Conservation (phyloP, 2,329 filamentous ascomycete genomes). For the Westerdykella ornata region DNA sequence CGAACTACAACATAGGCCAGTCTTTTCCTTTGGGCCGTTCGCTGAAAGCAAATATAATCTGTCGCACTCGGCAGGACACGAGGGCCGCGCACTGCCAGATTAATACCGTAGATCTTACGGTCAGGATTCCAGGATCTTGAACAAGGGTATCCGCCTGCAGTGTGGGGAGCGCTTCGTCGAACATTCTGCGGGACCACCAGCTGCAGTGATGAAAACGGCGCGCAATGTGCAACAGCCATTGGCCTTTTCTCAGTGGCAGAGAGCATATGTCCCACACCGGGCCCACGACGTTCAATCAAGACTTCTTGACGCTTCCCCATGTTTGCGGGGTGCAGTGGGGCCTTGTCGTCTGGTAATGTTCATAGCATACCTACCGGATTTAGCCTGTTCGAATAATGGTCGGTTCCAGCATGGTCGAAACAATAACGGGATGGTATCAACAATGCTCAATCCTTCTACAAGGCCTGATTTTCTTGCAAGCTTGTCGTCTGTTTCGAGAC, state of each 20-base stretch:
- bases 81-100: slow-evolving; percentile 4
- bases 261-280: slow-evolving; percentile 11
- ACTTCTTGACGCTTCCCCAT: slow-evolving; percentile 14
- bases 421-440: slow-evolving; percentile 18
- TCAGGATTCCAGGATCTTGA: slow-evolving; percentile 7
- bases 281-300: slow-evolving; percentile 12
- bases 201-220: background rate
- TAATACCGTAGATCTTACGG: slow-evolving; percentile 9
- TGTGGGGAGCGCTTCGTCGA: slow-evolving; percentile 10
- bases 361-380: slow-evolving; percentile 21
- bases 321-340: slow-evolving; percentile 22
- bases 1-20: slow-evolving; percentile 7
- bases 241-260: slow-evolving; percentile 1
- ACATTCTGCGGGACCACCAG: slow-evolving; percentile 7
- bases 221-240: slow-evolving; percentile 4
- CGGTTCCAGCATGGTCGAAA: slow-evolving; percentile 3
- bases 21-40: slow-evolving; percentile 24
- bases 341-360: slow-evolving; percentile 7
- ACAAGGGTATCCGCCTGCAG: slow-evolving; percentile 2
- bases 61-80: slow-evolving; percentile 12
- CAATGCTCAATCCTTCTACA: no score
- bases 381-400: slow-evolving; percentile 28
- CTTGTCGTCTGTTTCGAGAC: no score
- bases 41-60: slow-evolving; percentile 11
- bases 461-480: no score